Evolutionary conservation across 2,329 filamentous ascomycete species (phyloP).

Genomic region (Clarireedia homoeocarpa): DNA sequence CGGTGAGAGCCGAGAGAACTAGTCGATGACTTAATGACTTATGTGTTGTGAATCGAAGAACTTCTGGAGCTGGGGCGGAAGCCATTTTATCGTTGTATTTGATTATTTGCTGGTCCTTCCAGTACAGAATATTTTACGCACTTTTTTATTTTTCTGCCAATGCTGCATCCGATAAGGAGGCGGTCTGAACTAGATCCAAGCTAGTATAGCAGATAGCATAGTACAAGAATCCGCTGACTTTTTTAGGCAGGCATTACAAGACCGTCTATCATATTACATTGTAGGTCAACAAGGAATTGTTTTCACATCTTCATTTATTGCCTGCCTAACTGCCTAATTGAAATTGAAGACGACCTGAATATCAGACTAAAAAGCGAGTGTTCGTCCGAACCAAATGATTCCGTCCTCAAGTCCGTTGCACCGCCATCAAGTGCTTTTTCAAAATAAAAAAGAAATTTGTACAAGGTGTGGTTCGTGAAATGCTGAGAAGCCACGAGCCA

Average conservation of each 20-base stretch:
- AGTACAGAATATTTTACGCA: background rate
- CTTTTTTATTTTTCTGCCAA: background rate
- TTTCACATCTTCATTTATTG: conserved; percentile 5
- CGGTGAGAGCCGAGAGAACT: conserved; percentile 83
- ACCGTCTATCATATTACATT: background rate
- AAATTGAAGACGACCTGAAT: conserved; percentile 17
- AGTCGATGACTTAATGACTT: conserved; percentile 76
- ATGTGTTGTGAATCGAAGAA: conserved; percentile 75
- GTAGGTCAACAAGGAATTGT: background rate
- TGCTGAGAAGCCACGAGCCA: conserved; percentile 16
- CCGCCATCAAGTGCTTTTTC: conserved; percentile 15
- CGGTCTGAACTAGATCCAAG: background rate
- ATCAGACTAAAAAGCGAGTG: conserved; percentile 21
- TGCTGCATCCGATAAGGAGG: background rate
- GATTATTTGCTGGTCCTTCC: background rate
- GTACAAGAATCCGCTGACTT: background rate
- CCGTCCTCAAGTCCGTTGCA: conserved; percentile 7
- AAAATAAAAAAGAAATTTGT: conserved; percentile 25
- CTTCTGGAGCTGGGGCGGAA: conserved; percentile 31
- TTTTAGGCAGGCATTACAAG: background rate
- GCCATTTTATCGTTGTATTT: conserved; percentile 18
- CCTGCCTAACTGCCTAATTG: conserved; percentile 20
- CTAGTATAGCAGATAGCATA: too few species aligned
- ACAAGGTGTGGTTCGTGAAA: conserved; percentile 19
- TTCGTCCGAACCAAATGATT: conserved; percentile 19